phyloP scores from a whole-genome alignment of 306 rosid species.

The Dryas alaskensis region DNA sequence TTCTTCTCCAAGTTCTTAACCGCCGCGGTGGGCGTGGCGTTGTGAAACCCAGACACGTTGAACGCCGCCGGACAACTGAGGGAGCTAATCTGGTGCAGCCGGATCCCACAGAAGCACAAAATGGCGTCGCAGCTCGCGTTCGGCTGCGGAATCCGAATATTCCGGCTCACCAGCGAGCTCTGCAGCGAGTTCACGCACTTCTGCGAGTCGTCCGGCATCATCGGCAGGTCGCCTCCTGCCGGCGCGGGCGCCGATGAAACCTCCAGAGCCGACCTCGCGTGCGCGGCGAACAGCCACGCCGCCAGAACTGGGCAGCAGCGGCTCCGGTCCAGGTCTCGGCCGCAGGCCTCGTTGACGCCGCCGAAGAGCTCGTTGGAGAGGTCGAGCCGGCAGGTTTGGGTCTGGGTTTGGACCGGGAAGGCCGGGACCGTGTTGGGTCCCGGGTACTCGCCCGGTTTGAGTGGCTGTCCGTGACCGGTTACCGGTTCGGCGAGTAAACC shows the following conservation, averaged over 20 bases:
- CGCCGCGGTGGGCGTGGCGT: conserved; percentile 78
- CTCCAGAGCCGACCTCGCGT: conserved; percentile 75
- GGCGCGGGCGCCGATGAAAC: conserved; percentile 42
- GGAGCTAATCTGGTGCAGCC: conserved; percentile 85
- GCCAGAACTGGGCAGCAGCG: conserved; percentile 96
- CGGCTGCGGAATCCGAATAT: conserved; percentile 80
- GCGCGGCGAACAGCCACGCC: conserved; percentile 97
- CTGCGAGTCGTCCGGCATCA: conserved; percentile 98
- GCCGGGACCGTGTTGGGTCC: conserved; percentile 84
- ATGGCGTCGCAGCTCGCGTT: conserved; percentile 88
- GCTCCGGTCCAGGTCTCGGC: conserved; percentile 85
- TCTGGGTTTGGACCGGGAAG: conserved; percentile 63
- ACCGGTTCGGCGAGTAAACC: conserved; percentile 67
- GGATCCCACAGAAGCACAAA: conserved; percentile 85
- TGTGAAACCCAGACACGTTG: conserved; percentile 51
- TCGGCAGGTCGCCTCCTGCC: conserved; percentile 51
- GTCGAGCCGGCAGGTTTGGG: conserved; percentile 72
- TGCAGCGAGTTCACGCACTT: conserved; percentile 90
- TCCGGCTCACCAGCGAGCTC: conserved; percentile 54
- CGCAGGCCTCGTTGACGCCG: conserved; percentile 87
- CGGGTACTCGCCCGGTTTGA: conserved; percentile 50
- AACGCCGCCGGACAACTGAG: conserved; percentile 82
- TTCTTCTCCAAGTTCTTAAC: conserved; percentile 65
- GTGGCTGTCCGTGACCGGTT: conserved; percentile 49
- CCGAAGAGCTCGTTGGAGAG: conserved; percentile 95